phyloP scores from a whole-genome alignment of 129 eudicot species.

The Lactuca sativa region DNA sequence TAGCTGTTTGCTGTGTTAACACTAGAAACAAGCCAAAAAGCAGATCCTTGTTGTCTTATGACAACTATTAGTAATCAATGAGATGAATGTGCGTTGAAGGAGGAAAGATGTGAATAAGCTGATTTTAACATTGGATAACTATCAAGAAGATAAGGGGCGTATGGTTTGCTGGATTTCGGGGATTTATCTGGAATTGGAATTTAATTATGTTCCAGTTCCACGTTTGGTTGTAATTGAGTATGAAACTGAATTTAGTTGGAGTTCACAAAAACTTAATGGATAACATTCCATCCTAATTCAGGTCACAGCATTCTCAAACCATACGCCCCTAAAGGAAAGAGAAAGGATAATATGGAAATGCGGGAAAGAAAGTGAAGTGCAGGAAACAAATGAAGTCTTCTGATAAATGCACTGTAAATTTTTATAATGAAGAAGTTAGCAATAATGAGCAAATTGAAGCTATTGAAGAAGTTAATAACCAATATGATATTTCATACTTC shows the following conservation, averaged over 20 bases:
- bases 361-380: conserved; percentile 1
- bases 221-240: no score
- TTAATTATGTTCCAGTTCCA: no score
- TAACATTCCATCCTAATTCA: background rate
- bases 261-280: no score
- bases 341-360: conserved; percentile 5
- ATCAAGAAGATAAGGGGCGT: conserved; percentile 12
- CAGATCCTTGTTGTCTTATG: background rate
- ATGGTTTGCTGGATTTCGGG: no score
- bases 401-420: background rate
- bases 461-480: background rate
- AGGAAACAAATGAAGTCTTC: background rate
- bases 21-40: background rate
- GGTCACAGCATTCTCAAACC: background rate
- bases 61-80: conserved; percentile 10
- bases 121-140: conserved; percentile 4
- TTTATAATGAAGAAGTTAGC: background rate
- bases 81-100: conserved; percentile 12
- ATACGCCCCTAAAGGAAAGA: background rate
- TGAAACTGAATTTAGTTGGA: no score
- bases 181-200: no score
- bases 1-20: background rate
- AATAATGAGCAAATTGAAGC: background rate
- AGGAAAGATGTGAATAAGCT: conserved; percentile 17
- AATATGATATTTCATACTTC: background rate